Evolutionary conservation across 192 early-diverging fungal species (phyloP).

Genomic region (Funneliformis mosseae): DNA sequence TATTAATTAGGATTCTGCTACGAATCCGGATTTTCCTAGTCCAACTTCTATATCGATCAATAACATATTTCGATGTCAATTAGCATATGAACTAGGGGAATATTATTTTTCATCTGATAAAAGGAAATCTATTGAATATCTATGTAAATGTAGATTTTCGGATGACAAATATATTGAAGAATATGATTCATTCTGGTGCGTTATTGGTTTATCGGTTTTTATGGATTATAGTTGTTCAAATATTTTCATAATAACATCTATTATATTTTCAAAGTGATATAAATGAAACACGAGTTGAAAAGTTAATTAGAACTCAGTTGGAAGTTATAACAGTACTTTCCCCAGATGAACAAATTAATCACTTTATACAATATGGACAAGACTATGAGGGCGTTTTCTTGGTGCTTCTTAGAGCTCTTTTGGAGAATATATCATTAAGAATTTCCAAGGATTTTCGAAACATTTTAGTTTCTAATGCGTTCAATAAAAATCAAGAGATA

Average conservation of each 20-base stretch:
- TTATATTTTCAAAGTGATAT: not conserved
- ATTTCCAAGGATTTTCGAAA: not conserved
- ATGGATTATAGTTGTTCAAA: not conserved
- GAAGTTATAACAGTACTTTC: not conserved
- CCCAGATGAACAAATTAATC: not conserved
- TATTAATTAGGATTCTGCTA: not conserved
- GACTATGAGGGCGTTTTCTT: conserved; percentile 2
- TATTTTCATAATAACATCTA: no score
- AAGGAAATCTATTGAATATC: not conserved
- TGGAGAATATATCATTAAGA: not conserved
- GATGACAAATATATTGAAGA: not conserved
- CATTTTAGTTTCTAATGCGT: not conserved
- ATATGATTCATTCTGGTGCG: conserved; percentile 9
- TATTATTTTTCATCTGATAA: conserved; percentile 4
- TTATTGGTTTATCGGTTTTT: not conserved
- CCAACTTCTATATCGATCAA: not conserved
- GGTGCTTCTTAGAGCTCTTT: not conserved
- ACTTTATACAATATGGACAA: conserved; percentile 2
- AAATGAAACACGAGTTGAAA: not conserved
- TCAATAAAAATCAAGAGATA: not conserved
- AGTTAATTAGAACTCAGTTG: not conserved
- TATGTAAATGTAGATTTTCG: conserved; percentile 18
- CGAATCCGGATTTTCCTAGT: not conserved
- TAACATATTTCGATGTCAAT: conserved; percentile 1
- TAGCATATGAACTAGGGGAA: conserved; percentile 20